Evolutionary conservation across 2,329 filamentous ascomycete species (phyloP), one percentile per base, ranked within the genome.

Genomic region (Monosporascus cannonballus): DNA sequence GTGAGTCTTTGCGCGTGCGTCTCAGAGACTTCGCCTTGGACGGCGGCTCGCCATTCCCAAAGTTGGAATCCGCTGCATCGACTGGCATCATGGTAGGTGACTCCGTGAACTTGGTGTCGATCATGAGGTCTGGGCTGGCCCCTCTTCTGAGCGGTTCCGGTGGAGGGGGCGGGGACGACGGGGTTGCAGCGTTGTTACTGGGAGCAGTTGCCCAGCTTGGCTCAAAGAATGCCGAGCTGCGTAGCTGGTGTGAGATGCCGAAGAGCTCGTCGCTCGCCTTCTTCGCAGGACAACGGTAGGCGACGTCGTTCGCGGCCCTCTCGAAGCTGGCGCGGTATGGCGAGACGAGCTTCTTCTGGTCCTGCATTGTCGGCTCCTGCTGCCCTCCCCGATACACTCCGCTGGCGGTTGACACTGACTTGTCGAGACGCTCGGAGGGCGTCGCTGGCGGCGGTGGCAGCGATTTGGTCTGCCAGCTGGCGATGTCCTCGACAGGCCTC

Each of bases 191-290:
- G 11, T 27, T 9, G 25, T 34, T 14, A 14, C 30, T 34, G 30
- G 30, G 30, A 14, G 9, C 4, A 34, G 30, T 14, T 18, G 27
- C 25, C 52, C 52, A 54, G 15, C 39, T 39, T 25, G 49, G 53
- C 24, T 50, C 53, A 34, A 52, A 51, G 8, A 55, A 45, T 14
- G 44, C 44, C n/a, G 47, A 41, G 36, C 25, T 46, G 18, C 34
- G 49, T 34, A 20, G 2, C 8, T n/a, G 6, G 8, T 14, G 3
- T 8, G 44, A 11, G 15, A 22, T 36, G 27, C 39, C 47, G 50
- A 52, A 52, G 47, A 54, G 53, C 50, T 54, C 53, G n/a, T 49
- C 50, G 47, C 50, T 53, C 20, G 6, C 17, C 48, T 47, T 53
- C 37, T 50, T n/a, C 17, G 14, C 15, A 30, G 24, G 44, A 6